Conservation (phyloP, 2,329 filamentous ascomycete genomes). For the Huntiella decipiens region DNA sequence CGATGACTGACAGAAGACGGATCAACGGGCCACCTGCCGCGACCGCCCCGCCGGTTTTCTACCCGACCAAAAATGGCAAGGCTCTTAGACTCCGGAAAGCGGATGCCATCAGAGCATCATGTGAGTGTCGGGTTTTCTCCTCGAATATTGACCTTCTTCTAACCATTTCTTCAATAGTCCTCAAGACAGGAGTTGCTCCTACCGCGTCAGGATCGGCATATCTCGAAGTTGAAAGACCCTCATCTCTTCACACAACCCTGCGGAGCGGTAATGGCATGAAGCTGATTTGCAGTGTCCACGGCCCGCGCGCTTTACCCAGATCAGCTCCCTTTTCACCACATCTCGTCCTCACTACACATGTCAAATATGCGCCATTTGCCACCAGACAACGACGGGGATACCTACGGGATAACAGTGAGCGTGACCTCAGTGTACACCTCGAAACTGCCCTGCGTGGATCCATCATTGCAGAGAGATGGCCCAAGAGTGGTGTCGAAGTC, state of each 20-base stretch:
- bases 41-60: conserved; percentile 57
- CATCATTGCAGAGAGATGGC: conserved; percentile 86
- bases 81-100: conserved; percentile 37
- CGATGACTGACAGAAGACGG: conserved; percentile 68
- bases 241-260: conserved; percentile 23
- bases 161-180: conserved; percentile 32
- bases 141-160: not conserved
- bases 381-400: conserved; percentile 68
- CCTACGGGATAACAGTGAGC: conserved; percentile 65
- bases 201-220: conserved; percentile 90
- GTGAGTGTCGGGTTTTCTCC: conserved; percentile 30
- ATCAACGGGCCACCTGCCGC: conserved; percentile 72
- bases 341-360: conserved; percentile 74
- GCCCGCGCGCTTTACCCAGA: conserved; percentile 73
- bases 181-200: conserved; percentile 81
- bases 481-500: conserved; percentile 95
- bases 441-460: conserved; percentile 79
- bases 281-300: conserved; percentile 81
- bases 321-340: conserved; percentile 85
- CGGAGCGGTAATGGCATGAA: conserved; percentile 53
- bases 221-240: conserved; percentile 37
- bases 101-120: conserved; percentile 67
- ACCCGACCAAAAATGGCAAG: conserved; percentile 25
- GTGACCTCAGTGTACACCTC: conserved; percentile 76
- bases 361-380: conserved; percentile 94